Percentiles rank a stretch among this genome's conserved stretches.
Evolutionary conservation across 805 yeast species (phyloP).

Genomic region (Kodamaea laetipori): DNA sequence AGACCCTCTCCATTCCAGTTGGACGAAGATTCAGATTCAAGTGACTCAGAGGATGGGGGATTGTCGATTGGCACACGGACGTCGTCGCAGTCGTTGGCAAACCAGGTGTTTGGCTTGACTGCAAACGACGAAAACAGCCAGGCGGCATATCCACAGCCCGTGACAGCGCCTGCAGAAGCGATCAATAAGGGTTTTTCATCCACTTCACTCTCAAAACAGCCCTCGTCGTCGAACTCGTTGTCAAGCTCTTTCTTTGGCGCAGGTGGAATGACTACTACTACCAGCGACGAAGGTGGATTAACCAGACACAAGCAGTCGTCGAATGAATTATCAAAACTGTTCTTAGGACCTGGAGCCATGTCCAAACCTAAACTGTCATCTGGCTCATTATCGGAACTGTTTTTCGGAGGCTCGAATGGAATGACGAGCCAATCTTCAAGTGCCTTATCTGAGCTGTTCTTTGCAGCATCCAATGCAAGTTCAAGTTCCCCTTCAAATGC

Average conservation of each 20-base stretch:
- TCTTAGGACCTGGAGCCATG: slow-evolving; percentile 9
- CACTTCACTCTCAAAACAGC: slow-evolving; percentile 42
- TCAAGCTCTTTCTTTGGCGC: slow-evolving; percentile 39
- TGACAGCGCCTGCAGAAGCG: slow-evolving; percentile 25
- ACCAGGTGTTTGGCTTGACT: slow-evolving; percentile 37
- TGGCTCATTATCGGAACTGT: slow-evolving; percentile 31
- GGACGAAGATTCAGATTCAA: slow-evolving; percentile 10
- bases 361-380: slow-evolving; percentile 12
- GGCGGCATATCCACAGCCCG: slow-evolving; percentile 29
- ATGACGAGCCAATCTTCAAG: slow-evolving; percentile 15
- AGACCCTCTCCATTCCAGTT: slow-evolving; percentile 1
- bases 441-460: slow-evolving; percentile 26
- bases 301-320: slow-evolving; percentile 9
- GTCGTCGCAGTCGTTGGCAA: slow-evolving; percentile 47
- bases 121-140: slow-evolving; percentile 12
- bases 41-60: slow-evolving; percentile 31
- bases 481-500: no score
- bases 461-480: slow-evolving; percentile 13
- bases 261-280: slow-evolving; percentile 11
- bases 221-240: slow-evolving; percentile 43
- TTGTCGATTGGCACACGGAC: slow-evolving; percentile 41
- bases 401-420: slow-evolving; percentile 30
- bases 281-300: slow-evolving; percentile 4
- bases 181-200: slow-evolving; percentile 40
- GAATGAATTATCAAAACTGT: slow-evolving; percentile 12